Base-by-base conservation (phyloP, 2,329 filamentous ascomycete genomes). In the Fusarium penzigii region DNA sequence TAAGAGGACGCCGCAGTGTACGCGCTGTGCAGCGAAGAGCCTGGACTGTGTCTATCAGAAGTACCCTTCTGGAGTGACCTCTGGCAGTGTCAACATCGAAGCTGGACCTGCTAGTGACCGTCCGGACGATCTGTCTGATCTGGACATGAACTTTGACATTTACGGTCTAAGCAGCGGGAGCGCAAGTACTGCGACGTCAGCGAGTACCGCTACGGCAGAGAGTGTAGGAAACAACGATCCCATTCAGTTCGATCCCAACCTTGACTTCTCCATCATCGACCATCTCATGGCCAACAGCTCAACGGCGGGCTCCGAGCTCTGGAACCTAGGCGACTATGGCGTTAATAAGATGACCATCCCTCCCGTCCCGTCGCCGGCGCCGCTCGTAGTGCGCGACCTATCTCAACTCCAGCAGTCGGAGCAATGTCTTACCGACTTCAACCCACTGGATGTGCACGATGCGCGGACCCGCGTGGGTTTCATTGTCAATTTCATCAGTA, bases 11-110 rank as follows among this genome's bases (percentile, higher is more conserved):
- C 76, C 76, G 14, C 65, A 66, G 42, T 78, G 75, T 61, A 70
- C 70, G 17, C 73, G 75, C 46, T 79, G 75, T 60, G 66, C 66
- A 5, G 70, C 69, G 59, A 76, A 74, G 65, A 68, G 70, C 16
- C 68, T 73, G 48, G 65, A 69, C 40, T 78, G 75, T 59, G 62
- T 75, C 29, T 78, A 79, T 51, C 70, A 71, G 63, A 69, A 66
- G 49, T 55, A 69, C 41, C 72, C 66, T 40, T 66, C 62, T 12
- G 61, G 59, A 10, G 47, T 53, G n/a, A 44, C 17, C 14, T 56
- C 58, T 49, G 56, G 59, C 53, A 55, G 62, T 67, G 40, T 60
- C 52, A 50, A 57, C 45, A 40, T 61, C 54, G 52, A 49, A 48
- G 51, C 40, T 17, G 36, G 34, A 39, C 45, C 42, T 55, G 32